Percentiles rank a stretch among this genome's conserved stretches.
Conservation (phyloP, 108 stramenopile species). For the Cyclotella sp. region DNA sequence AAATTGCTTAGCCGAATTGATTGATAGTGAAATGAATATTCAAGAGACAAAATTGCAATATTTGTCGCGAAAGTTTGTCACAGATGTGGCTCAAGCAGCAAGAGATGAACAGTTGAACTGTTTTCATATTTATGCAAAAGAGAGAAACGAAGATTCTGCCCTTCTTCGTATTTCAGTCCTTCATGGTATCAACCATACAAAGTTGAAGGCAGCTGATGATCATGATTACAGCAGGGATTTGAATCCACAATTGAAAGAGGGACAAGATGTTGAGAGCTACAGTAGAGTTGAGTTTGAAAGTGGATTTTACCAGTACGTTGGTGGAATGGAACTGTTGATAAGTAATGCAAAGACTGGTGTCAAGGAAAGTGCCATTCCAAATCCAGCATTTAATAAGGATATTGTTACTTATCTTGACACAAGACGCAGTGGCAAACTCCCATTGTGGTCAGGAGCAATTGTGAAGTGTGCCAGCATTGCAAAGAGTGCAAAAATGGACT, state of each 20-base stretch:
- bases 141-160: neutral
- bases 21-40: neutral
- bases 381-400: neutral
- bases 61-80: neutral
- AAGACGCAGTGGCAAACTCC: neutral
- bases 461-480: neutral
- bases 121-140: neutral
- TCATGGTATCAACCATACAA: neutral
- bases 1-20: neutral
- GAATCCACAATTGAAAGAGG: neutral
- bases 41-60: neutral
- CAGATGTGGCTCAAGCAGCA: neutral
- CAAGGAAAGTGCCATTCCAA: neutral
- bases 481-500: neutral
- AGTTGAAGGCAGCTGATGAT: neutral
- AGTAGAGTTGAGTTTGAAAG: neutral
- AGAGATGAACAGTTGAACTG: neutral
- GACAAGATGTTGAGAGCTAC: neutral
- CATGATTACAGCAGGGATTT: neutral
- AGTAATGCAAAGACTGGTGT: neutral
- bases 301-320: neutral
- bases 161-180: neutral
- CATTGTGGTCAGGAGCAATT: neutral
- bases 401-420: neutral
- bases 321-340: neutral